Conservation (phyloP, 495 filamentous ascomycete genomes). For the Xylaria palmicola region DNA sequence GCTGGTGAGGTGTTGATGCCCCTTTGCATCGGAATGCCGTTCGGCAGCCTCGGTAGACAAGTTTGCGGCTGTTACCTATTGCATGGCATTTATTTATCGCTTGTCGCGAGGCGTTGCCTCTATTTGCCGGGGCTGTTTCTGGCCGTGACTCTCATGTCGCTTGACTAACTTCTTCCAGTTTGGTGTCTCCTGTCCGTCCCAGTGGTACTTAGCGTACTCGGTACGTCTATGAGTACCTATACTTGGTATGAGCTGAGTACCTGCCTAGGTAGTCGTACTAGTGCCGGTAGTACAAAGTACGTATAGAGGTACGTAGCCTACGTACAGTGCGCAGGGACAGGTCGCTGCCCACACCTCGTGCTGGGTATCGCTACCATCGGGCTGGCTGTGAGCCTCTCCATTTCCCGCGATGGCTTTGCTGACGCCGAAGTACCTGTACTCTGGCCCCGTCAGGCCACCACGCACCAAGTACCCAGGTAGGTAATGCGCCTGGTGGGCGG, state of each 20-base stretch:
- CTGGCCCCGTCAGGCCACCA: not conserved
- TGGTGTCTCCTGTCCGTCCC: too few relatives aligned
- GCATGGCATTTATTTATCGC: constrained; percentile 16
- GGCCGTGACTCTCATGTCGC: constrained; percentile 4
- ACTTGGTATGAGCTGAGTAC: too few relatives aligned
- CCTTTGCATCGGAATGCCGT: not conserved
- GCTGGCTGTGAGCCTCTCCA: constrained; percentile 1
- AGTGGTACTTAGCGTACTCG: not conserved
- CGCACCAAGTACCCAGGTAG: not conserved
- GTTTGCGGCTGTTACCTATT: not conserved
- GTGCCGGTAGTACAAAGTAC: too few relatives aligned
- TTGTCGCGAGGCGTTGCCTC: constrained; percentile 7
- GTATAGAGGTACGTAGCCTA: not conserved
- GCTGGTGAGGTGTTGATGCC: not conserved
- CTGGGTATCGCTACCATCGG: not conserved
- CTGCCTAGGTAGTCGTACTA: too few relatives aligned
- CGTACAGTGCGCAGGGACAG: not conserved
- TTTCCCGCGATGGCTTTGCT: not conserved
- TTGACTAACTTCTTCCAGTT: not conserved
- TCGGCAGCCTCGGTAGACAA: not conserved
- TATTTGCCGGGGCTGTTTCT: constrained; percentile 8
- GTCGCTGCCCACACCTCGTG: not conserved
- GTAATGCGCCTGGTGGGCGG: not conserved
- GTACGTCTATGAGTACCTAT: not conserved
- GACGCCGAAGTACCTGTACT: constrained; percentile 2